phyloP scores from a whole-genome alignment of 495 filamentous ascomycete species.

The Penicillium cataractarum region DNA sequence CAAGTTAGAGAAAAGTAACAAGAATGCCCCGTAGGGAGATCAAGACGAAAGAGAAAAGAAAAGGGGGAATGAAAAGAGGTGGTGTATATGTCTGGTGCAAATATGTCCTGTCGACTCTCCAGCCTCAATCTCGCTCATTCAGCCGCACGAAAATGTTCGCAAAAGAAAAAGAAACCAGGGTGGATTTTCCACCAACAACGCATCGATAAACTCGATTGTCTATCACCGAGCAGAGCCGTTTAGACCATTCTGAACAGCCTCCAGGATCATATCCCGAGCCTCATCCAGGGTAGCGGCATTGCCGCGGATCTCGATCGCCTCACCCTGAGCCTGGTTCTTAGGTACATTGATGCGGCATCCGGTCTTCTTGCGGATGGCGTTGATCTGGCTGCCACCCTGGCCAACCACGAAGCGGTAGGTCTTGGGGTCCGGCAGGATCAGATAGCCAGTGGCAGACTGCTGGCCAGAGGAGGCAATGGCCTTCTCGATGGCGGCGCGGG shows the following conservation, averaged over 20 bases:
- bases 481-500: slow-evolving; percentile 68
- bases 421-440: slow-evolving; percentile 85
- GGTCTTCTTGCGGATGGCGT: slow-evolving; percentile 86
- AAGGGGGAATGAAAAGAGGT: neutral
- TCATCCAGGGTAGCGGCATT: slow-evolving; percentile 78
- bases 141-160: neutral
- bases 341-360: slow-evolving; percentile 92
- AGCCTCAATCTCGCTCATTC: slow-evolving; percentile 2
- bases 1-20: slow-evolving; percentile 19
- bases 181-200: neutral
- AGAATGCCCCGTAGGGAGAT: slow-evolving; percentile 14
- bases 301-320: slow-evolving; percentile 88
- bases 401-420: slow-evolving; percentile 92
- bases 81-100: slow-evolving; percentile 22
- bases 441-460: slow-evolving; percentile 77
- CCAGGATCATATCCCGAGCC: slow-evolving; percentile 85
- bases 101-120: slow-evolving; percentile 23
- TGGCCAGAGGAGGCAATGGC: slow-evolving; percentile 73
- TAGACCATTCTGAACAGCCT: slow-evolving; percentile 63
- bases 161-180: slow-evolving; percentile 12
- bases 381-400: slow-evolving; percentile 86
- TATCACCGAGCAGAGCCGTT: slow-evolving; percentile 32
- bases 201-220: no score
- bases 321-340: slow-evolving; percentile 71
- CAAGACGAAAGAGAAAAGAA: neutral